phyloP scores from a whole-genome alignment of 257 asterid species.

The Scutellaria galericulata region DNA sequence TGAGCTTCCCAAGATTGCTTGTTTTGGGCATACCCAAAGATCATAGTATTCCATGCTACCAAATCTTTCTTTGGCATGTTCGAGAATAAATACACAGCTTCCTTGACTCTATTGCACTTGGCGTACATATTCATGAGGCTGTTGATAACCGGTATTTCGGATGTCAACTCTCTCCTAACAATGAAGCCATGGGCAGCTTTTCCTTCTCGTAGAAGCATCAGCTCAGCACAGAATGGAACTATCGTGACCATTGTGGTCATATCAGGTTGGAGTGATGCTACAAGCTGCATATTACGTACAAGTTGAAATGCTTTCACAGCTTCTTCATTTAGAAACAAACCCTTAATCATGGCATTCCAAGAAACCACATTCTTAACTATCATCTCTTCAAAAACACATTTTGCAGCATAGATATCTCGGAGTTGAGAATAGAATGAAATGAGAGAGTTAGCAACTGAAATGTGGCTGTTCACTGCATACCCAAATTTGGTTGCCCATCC shows the following conservation, averaged over 20 bases:
- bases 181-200: slow-evolving; percentile 64
- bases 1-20: slow-evolving; percentile 56
- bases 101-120: slow-evolving; percentile 43
- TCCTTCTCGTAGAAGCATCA: slow-evolving; percentile 53
- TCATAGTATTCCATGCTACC: slow-evolving; percentile 76
- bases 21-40: slow-evolving; percentile 62
- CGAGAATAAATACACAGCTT: slow-evolving; percentile 51
- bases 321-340: slow-evolving; percentile 47
- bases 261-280: slow-evolving; percentile 49
- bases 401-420: slow-evolving; percentile 47
- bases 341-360: slow-evolving; percentile 76
- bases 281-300: slow-evolving; percentile 61
- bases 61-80: slow-evolving; percentile 55
- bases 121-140: slow-evolving; percentile 66
- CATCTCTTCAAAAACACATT: slow-evolving; percentile 48
- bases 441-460: slow-evolving; percentile 66
- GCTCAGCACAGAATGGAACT: slow-evolving; percentile 56
- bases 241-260: slow-evolving; percentile 55
- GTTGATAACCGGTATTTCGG: slow-evolving; percentile 47
- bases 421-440: slow-evolving; percentile 60
- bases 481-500: slow-evolving; percentile 58
- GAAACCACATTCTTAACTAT: slow-evolving; percentile 55
- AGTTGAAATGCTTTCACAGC: slow-evolving; percentile 44
- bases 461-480: slow-evolving; percentile 38
- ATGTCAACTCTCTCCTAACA: slow-evolving; percentile 56